Evolutionary conservation across 192 early-diverging fungal genomes (phyloP), one percentile per base, ranked within the genome.

Genomic region (Rhizophagus prolifer): DNA sequence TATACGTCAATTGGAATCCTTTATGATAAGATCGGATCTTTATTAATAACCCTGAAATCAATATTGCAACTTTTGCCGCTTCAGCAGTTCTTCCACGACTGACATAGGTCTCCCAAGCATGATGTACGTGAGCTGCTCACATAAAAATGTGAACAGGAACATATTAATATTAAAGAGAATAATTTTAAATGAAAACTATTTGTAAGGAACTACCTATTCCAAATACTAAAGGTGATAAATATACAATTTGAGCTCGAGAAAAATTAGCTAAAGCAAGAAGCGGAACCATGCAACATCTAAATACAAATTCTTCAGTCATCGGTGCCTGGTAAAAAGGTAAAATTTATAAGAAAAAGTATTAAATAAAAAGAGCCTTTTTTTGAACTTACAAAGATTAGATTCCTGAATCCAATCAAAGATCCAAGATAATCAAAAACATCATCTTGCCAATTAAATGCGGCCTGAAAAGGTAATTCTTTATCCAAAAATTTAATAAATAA

Each of bases 1-100:
- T 95, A 79, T 93, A 95, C 0, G 71, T 41, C 60, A 95, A 88
- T 70, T 94, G 92, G 58, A 91, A 91, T 0, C 77, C 86, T 85
- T 64, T 50, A 26, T 12, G 0, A 38, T 38, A 38, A 38, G 36
- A 38, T 4, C 21, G 36, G 9, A 38, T 79, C 1, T 62, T 21
- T 44, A 59, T 19, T 3, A 30, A 5, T 58, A 58, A 58, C 4
- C 82, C 30, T 5, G 84, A 78, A 3, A 66, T 72, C 8, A 85
- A 2, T 9, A 79, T 21, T 23, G 85, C 83, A 12, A 78, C 70
- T 31, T 84, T 78, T 4, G 90, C 68, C 0, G 88, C 86, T 8
- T 68, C 58, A 5, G 28, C 46, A 0, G 60, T 87, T 26, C 80
- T 25, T 7, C 87, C 89, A 58, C 79, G 75, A 28, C 79, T 76